Base-by-base conservation (phyloP, 345 rosid genomes). In the Euphorbia pulcherrima region DNA sequence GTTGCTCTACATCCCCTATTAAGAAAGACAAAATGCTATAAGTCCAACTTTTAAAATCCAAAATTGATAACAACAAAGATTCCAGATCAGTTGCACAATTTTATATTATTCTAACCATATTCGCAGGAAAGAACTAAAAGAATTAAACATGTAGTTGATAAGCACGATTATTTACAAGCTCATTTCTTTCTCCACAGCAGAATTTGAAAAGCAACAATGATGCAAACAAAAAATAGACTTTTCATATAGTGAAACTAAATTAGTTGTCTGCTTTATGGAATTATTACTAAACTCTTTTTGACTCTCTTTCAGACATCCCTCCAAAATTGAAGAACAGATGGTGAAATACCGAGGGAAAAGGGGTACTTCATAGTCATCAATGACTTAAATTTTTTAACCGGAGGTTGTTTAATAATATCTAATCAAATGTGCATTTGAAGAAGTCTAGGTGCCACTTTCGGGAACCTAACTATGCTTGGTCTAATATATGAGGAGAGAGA, bases 1-100 rank as follows among this genome's bases (percentile, higher is more conserved):
- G 90, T 77, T 84, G 82, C 76, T 88, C 82, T 79, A 75, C 81
- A 65, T 83, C 79, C 48, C 88, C 98, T 88, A 85, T 74, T 50
- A 50, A 65, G 72, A 72, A 72, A 18, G 47, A 33, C 48, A 76
- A 73, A 8, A 30, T 54, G 69, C 30, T 64, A 72, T 33, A 79
- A 10, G 60, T 69, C 63, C 52, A 20, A 46, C 24, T 62, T 68
- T 67, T 44, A 47, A 23, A 71, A 73, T 30, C 23, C 23, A 48
- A 55, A 67, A 48, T 40, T 40, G 41, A 44, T n/a, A 72, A 53
- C 24, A 71, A 18, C 8, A 54, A 59, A 57, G 23, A 56, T 40
- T 18, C 41, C 23, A 61, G 28, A 12, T 44, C 23, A 61, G 28
- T 5, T 39, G 48, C 64, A 60, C 46, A 23, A 37, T 60, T 20